Percentiles rank a stretch among this genome's conserved stretches.
These are phyloP conservation scores for Eimeria tenella DNA, from an alignment of 169 alveolate genomes.

Conservation along the genomic window DNA sequence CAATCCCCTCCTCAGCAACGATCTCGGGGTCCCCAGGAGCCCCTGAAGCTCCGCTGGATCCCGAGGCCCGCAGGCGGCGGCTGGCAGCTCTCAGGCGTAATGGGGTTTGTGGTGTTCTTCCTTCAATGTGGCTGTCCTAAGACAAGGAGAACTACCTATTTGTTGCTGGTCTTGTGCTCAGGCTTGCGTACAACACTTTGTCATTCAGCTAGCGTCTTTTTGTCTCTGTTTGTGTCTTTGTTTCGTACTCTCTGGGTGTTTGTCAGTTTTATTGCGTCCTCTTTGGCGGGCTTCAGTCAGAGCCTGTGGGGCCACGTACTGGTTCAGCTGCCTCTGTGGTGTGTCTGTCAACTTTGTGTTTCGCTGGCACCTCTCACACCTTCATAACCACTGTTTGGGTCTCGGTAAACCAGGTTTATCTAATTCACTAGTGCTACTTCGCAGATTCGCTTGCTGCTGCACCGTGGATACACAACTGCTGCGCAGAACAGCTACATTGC, in stretches of 20 bases:
- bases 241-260: not conserved
- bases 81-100: slow-evolving; percentile 14
- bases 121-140: slow-evolving; percentile 8
- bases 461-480: too few relatives aligned
- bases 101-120: slow-evolving; percentile 27
- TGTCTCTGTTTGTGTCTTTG: not conserved
- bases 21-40: not conserved
- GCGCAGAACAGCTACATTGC: too few relatives aligned
- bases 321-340: too few relatives aligned
- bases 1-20: not conserved
- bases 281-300: not conserved
- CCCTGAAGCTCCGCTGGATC: not conserved
- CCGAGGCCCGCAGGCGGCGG: not conserved
- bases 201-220: not conserved
- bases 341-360: too few relatives aligned
- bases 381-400: too few relatives aligned
- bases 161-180: not conserved
- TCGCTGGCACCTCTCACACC: too few relatives aligned
- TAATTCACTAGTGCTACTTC: too few relatives aligned
- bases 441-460: too few relatives aligned
- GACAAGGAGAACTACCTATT: not conserved
- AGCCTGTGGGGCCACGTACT: too few relatives aligned
- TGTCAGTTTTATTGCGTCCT: not conserved
- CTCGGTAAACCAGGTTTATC: too few relatives aligned
- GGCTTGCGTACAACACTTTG: not conserved